Percentiles rank a stretch among this genome's conserved stretches.
These are phyloP conservation scores for Bipolaris bicolor DNA, from an alignment of 2,329 filamentous ascomycete species.

Conservation along the genomic window DNA sequence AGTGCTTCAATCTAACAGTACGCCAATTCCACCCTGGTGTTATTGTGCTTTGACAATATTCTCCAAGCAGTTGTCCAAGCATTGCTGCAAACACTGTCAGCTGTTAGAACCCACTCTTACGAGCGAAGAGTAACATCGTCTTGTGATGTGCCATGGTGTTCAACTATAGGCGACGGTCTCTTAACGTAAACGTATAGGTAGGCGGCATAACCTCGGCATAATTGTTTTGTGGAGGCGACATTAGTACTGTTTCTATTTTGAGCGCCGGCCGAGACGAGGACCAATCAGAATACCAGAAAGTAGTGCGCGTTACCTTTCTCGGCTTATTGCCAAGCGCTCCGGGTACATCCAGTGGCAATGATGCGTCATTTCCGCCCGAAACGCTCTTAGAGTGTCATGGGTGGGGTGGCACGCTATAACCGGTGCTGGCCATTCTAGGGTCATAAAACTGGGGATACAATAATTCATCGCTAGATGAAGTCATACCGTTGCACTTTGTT, in stretches of 20 bases:
- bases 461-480: constrained; percentile 12
- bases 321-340: neutral
- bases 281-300: neutral
- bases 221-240: constrained; percentile 12
- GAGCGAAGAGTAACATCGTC: constrained; percentile 4
- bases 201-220: constrained; percentile 17
- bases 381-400: neutral
- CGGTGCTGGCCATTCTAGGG: constrained; percentile 10
- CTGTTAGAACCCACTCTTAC: neutral
- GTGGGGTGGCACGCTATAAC: constrained; percentile 8
- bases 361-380: constrained; percentile 10
- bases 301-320: neutral
- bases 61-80: neutral
- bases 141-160: neutral
- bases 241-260: constrained; percentile 14
- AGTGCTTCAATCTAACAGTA: neutral
- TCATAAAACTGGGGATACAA: constrained; percentile 16
- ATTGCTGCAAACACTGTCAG: neutral
- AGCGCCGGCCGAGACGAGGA: constrained; percentile 1
- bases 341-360: constrained; percentile 6
- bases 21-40: neutral
- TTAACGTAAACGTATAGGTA: constrained; percentile 8
- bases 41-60: neutral
- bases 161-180: neutral
- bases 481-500: constrained; percentile 13